Evolutionary conservation across 331 rosid species (phyloP).

Genomic region (Quercus lobata): DNA sequence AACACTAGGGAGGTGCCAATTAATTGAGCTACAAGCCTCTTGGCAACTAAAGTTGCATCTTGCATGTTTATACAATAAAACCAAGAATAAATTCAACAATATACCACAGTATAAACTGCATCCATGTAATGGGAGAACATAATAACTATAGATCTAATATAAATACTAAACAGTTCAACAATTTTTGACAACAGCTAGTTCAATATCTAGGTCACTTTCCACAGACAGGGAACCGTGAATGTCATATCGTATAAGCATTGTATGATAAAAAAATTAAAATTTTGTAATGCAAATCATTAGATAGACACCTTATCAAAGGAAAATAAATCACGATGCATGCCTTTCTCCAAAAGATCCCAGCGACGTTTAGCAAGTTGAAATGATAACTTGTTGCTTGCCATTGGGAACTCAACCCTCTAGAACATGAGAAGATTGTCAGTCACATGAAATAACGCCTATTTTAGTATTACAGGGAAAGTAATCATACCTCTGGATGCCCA

Average conservation of each 20-base stretch:
- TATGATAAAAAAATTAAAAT: neutral
- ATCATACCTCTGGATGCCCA: constrained; percentile 88
- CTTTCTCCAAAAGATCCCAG: constrained; percentile 76
- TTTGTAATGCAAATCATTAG: constrained; percentile 6
- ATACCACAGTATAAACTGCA: constrained; percentile 4
- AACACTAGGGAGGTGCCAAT: too few species aligned
- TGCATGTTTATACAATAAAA: neutral
- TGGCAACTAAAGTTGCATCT: too few species aligned
- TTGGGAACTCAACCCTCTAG: constrained; percentile 91
- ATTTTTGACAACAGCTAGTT: neutral
- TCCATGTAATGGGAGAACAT: constrained; percentile 2
- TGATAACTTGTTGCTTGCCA: constrained; percentile 72
- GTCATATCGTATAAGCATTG: constrained; percentile 11
- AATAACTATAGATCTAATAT: neutral
- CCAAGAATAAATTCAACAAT: constrained; percentile 17
- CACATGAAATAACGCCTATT: constrained; percentile 3
- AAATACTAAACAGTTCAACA: neutral
- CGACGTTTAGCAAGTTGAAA: constrained; percentile 73
- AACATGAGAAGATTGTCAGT: constrained; percentile 31
- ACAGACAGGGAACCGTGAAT: neutral
- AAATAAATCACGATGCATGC: constrained; percentile 53
- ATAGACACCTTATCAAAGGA: constrained; percentile 68
- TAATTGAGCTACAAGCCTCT: too few species aligned
- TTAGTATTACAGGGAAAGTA: constrained; percentile 2
- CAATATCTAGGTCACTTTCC: constrained; percentile 10